phyloP scores from a whole-genome alignment of 495 filamentous ascomycete genomes.

The Neurospora discreta region DNA sequence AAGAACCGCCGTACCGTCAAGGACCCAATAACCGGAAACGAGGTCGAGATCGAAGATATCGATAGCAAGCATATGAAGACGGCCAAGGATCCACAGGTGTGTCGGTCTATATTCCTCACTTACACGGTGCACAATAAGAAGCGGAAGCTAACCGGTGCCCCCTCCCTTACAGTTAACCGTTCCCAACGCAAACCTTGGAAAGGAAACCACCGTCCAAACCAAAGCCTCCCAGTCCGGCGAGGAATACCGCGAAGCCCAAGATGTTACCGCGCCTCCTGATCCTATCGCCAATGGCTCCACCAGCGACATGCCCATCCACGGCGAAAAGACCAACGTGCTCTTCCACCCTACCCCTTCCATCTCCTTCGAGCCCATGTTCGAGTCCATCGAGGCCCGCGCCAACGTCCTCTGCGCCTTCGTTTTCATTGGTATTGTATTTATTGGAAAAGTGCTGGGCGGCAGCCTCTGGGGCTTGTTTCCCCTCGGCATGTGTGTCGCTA shows the following conservation, averaged over 20 bases:
- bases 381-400: slow-evolving; percentile 58
- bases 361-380: slow-evolving; percentile 78
- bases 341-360: slow-evolving; percentile 90
- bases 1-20: slow-evolving; percentile 56
- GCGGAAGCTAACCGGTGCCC: not conserved
- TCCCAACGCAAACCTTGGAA: slow-evolving; percentile 77
- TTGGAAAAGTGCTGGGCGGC: slow-evolving; percentile 64
- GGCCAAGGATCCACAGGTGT: slow-evolving; percentile 57
- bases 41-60: slow-evolving; percentile 83
- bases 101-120: not conserved
- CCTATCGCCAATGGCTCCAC: slow-evolving; percentile 69
- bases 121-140: no score
- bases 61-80: slow-evolving; percentile 55
- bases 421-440: slow-evolving; percentile 57
- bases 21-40: slow-evolving; percentile 75
- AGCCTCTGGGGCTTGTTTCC: slow-evolving; percentile 66
- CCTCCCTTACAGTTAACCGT: slow-evolving; percentile 52
- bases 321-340: slow-evolving; percentile 90
- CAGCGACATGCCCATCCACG: slow-evolving; percentile 87
- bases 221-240: slow-evolving; percentile 43
- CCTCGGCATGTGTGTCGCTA: slow-evolving; percentile 53
- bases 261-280: slow-evolving; percentile 84
- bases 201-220: slow-evolving; percentile 56
- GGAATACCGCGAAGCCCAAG: slow-evolving; percentile 75
- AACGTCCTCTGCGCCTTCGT: slow-evolving; percentile 56